These are phyloP conservation scores for Capillidium rhysosporum DNA, from an alignment of 371 early-diverging fungal species.

Conservation along the genomic window DNA sequence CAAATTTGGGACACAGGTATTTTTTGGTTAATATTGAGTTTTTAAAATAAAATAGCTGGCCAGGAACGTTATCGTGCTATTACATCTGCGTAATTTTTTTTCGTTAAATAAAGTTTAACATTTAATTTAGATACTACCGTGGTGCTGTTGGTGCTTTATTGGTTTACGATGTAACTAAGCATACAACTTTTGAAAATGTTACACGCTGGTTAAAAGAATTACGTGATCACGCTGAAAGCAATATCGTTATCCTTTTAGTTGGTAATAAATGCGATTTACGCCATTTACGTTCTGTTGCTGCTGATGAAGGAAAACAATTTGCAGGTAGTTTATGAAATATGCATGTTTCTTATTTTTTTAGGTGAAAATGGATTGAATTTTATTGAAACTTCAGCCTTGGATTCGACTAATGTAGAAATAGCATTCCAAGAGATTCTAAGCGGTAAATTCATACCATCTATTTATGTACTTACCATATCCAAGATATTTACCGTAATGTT, in stretches of 20 bases:
- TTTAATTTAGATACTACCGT: conserved; percentile 74
- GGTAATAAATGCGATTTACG: conserved; percentile 99
- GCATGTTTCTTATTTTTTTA: conserved; percentile 6
- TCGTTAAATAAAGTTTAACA: background rate
- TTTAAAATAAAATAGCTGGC: conserved; percentile 34
- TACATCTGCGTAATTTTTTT: conserved; percentile 47
- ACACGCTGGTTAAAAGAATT: conserved; percentile 97
- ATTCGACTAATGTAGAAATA: conserved; percentile 41
- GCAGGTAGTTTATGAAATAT: conserved; percentile 39
- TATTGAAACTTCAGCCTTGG: conserved; percentile 53
- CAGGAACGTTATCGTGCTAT: conserved; percentile 83
- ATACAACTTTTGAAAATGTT: conserved; percentile 86
- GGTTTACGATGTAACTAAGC: conserved; percentile 98
- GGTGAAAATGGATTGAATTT: conserved; percentile 36
- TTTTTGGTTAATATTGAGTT: background rate
- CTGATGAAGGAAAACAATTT: conserved; percentile 91
- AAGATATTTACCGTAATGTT: conserved; percentile 79
- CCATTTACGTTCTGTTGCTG: conserved; percentile 87
- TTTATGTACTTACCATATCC: background rate
- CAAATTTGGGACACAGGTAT: conserved; percentile 99
- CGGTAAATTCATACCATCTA: conserved; percentile 13
- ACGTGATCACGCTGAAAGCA: conserved; percentile 90
- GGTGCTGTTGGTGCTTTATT: conserved; percentile 98
- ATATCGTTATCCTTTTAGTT: conserved; percentile 97
- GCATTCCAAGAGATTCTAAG: conserved; percentile 44